Evolutionary conservation across 202 grass and related monocot genomes (phyloP).

Genomic region (Bolboschoenoplectus hybrid): DNA sequence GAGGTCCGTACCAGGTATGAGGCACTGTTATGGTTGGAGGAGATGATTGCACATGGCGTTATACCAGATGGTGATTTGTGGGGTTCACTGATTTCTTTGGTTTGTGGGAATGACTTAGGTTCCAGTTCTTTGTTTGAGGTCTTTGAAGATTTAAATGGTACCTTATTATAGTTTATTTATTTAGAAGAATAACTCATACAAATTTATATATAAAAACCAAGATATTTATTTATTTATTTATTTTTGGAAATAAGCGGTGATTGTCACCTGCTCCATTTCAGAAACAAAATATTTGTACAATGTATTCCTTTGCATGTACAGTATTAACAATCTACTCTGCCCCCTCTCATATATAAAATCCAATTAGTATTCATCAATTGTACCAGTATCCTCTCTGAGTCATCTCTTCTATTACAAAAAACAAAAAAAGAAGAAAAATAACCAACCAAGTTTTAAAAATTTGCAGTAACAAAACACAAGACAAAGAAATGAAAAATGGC

Average conservation of each 20-base stretch:
- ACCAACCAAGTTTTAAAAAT: not conserved
- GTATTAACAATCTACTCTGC: too few species aligned
- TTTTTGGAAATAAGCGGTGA: not conserved
- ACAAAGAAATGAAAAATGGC: too few species aligned
- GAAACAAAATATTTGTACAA: not conserved
- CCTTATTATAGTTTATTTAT: constrained; percentile 22
- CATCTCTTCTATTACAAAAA: not conserved
- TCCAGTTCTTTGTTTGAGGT: constrained; percentile 33
- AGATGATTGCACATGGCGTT: constrained; percentile 76
- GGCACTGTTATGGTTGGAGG: constrained; percentile 78
- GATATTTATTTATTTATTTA: not conserved
- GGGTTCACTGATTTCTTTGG: constrained; percentile 53
- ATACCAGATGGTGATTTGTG: constrained; percentile 53
- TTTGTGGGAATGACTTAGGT: constrained; percentile 38
- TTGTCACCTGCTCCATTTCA: not conserved
- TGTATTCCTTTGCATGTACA: not conserved
- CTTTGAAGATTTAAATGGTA: constrained; percentile 36
- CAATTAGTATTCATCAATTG: not conserved
- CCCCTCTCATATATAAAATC: not conserved
- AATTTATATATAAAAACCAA: not conserved
- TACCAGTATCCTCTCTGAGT: not conserved
- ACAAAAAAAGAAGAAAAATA: not conserved
- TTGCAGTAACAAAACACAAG: too few species aligned
- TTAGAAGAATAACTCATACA: not conserved
- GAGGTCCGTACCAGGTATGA: constrained; percentile 59